Evolutionary conservation across 345 rosid genomes (phyloP), one percentile per base, ranked within the genome.

Genomic region (Euclidium syriacum): DNA sequence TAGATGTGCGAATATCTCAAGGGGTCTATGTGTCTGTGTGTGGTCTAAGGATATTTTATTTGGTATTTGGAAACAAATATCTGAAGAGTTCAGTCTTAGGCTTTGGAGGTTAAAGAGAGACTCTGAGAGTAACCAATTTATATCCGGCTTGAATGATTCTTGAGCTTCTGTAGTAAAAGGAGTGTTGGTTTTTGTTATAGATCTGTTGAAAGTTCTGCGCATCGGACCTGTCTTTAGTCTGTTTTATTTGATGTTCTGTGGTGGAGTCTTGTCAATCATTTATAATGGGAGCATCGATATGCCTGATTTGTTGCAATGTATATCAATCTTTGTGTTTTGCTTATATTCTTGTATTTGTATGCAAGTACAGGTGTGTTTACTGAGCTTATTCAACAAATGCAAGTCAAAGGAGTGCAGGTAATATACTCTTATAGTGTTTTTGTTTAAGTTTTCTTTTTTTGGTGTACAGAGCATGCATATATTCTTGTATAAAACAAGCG

Each of bases 321-420:
- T 70, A 9, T 38, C 10, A 14, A 4, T 47, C 5, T 15, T 34
- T 52, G 24, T 36, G 17, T 41, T 32, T 60, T 36, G 22, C 47
- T 52, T 30, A 26, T 39, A 4, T 55, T n/a, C 2, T n/a, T 40
- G 4, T 30, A 12, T 49, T 26, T 43, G 24, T 52, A 19, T 72
- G 41, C 46, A 33, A 67, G 33, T 53, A 14, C 80, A 92, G 99
- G 99, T 70, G 99, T 94, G 12, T 94, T 94, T 79, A 94, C 99
- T 0, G 99, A 94, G 80, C 97, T 94, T 36, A 83, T 90, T 71
- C 99, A 94, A 38, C 99, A 94, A 72, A 90, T 94, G 90, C 96
- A 84, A 80, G 99, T 94, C 53, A 90, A 85, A 75, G 97, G 97
- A 10, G 95, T 85, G 53, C 97, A 92, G 89, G 98, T 92, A 81